phyloP scores from a whole-genome alignment of 352 stramenopile species.

The Lagenidium giganteum region DNA sequence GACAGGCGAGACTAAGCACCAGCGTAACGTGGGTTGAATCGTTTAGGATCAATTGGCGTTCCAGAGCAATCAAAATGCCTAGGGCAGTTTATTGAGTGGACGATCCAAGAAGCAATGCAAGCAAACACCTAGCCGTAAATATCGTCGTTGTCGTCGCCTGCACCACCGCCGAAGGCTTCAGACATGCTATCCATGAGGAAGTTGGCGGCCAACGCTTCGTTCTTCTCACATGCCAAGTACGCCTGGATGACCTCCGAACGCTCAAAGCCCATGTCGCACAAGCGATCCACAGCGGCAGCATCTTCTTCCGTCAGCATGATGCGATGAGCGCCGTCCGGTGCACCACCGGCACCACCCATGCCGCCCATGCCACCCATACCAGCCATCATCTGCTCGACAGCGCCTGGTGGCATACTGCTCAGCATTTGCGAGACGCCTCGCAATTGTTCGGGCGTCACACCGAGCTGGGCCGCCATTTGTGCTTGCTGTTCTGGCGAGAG shows the following conservation, averaged over 20 bases:
- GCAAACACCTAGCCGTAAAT: conserved; percentile 86
- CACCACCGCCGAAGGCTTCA: conserved; percentile 46
- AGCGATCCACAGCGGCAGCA: conserved; percentile 61
- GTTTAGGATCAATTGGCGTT: too few species aligned
- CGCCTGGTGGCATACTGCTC: conserved; percentile 72
- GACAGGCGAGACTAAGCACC: too few species aligned
- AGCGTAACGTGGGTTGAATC: too few species aligned
- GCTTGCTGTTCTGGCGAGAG: conserved; percentile 69
- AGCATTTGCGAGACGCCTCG: conserved; percentile 84
- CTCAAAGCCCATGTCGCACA: conserved; percentile 87
- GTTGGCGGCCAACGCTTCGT: conserved; percentile 98
- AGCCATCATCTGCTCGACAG: conserved; percentile 85
- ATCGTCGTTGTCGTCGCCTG: conserved; percentile 76
- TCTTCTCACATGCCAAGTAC: conserved; percentile 99
- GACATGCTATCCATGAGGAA: conserved; percentile 95
- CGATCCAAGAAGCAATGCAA: too few species aligned
- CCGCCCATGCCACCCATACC: conserved; percentile 56
- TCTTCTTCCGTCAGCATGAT: conserved; percentile 83
- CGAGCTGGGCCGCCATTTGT: conserved; percentile 82
- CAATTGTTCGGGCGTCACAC: conserved; percentile 81
- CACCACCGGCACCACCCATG: conserved; percentile 38
- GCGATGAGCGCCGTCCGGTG: conserved; percentile 34
- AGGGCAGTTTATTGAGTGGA: too few species aligned
- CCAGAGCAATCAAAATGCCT: too few species aligned
- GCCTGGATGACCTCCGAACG: conserved; percentile 93